Conservation (phyloP, 768 basidiomycete genomes). For the Russula emetica region DNA sequence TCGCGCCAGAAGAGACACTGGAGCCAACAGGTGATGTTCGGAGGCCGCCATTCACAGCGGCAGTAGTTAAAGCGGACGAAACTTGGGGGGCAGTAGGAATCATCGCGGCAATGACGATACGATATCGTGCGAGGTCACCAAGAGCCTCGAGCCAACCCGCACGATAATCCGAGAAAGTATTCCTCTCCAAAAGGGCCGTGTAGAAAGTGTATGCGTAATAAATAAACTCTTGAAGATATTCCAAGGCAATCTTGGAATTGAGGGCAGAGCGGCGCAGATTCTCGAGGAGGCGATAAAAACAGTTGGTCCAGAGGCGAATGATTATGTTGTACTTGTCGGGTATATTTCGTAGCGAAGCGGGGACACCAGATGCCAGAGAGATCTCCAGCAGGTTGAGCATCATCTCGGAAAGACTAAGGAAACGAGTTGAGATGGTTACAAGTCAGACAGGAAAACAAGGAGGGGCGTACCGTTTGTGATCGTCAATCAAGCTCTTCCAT, state of each 20-base stretch:
- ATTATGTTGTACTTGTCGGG: slow-evolving; percentile 96
- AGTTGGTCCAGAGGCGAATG: slow-evolving; percentile 86
- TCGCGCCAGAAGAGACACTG: slow-evolving; percentile 16
- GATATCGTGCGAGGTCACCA: slow-evolving; percentile 91
- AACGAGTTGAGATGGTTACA: slow-evolving; percentile 26
- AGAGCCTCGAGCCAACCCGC: slow-evolving; percentile 93
- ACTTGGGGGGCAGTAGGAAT: slow-evolving; percentile 45
- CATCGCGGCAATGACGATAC: slow-evolving; percentile 93
- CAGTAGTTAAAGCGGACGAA: slow-evolving; percentile 46
- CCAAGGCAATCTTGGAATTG: slow-evolving; percentile 64
- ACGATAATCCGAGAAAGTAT: slow-evolving; percentile 61
- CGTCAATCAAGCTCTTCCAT: slow-evolving; percentile 63
- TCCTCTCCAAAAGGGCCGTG: slow-evolving; percentile 82
- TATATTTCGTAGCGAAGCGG: slow-evolving; percentile 82
- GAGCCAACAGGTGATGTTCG: slow-evolving; percentile 26
- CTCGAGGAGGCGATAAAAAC: slow-evolving; percentile 87
- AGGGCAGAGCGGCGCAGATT: slow-evolving; percentile 83
- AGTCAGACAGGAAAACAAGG: slow-evolving; percentile 6
- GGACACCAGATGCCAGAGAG: slow-evolving; percentile 80
- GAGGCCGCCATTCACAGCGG: slow-evolving; percentile 45
- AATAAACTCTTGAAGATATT: slow-evolving; percentile 91
- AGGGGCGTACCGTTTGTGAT: slow-evolving; percentile 79
- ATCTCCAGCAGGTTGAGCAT: slow-evolving; percentile 86
- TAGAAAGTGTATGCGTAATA: slow-evolving; percentile 96
- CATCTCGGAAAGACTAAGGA: slow-evolving; percentile 78